Evolutionary conservation across 164 flowering plant species (phyloP), one percentile per base, ranked within the genome.

Genomic region (Vitis amurensis): DNA sequence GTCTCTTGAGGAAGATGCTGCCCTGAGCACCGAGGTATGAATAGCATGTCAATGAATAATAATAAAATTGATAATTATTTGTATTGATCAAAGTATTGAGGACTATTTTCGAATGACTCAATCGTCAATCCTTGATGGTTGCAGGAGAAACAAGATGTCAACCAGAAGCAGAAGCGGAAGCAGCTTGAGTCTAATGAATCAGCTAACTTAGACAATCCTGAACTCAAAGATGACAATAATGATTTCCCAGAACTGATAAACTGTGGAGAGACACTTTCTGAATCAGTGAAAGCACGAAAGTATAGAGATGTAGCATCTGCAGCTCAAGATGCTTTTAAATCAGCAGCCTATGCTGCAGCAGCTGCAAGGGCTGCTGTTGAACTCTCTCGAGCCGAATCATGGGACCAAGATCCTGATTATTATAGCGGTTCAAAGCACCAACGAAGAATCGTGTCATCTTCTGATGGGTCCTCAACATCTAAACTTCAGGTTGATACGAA

Each of bases 281-380:
- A 76, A 60, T 78, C 85, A 11, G 16, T 69, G 53, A 80, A 76
- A 65, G 30, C 67, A 37, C 73, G 74, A 56, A 81, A 76, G 64
- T 88, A 88, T 71, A 79, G 57, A 66, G 85, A 87, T 66, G 91
- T 82, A 50, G 86, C 83, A 17, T 81, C 76, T 68, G 97, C 97
- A 61, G 90, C 92, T 61, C 90, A 81, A 77, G 95, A 86, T 30
- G 97, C 97, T 56, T 90, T 87, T 71, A 77, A 88, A 69, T 87
- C 92, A 4, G 89, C 90, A 1, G 89, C 89, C 44, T 76, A 83
- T 74, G 89, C 92, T 61, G 91, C 95, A 9, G 84, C 69, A 11
- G 95, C 91, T 37, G 92, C 95, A 30, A 83, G 87, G 75, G 87
- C 85, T 8, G 90, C 92, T n/a, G 85, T 86, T 61, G 81, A 83